These are phyloP conservation scores for Aspergillus carlsbadensis DNA, from an alignment of 495 filamentous ascomycete species.

Conservation along the genomic window DNA sequence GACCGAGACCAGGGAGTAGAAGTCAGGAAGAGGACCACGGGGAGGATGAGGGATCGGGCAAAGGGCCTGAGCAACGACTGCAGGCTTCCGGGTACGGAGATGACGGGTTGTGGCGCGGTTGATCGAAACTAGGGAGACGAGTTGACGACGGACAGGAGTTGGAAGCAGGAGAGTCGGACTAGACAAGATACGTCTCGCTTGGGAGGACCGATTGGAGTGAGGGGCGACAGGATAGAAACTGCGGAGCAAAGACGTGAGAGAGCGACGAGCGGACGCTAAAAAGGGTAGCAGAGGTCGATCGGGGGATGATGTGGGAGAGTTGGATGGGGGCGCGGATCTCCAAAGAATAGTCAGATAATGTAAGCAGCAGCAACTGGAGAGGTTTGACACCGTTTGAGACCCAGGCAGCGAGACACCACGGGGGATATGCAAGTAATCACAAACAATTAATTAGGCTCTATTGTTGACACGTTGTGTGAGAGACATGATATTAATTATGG, in stretches of 20 bases:
- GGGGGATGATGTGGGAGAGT: constrained; percentile 29
- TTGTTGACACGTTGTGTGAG: constrained; percentile 6
- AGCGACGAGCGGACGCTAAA: constrained; percentile 30
- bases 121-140: constrained; percentile 21
- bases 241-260: constrained; percentile 28
- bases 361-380: constrained; percentile 19
- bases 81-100: constrained; percentile 20
- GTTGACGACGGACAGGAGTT: constrained; percentile 13
- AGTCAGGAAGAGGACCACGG: constrained; percentile 9
- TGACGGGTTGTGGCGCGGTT: constrained; percentile 20
- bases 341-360: constrained; percentile 24
- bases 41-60: constrained; percentile 13
- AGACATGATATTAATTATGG: constrained; percentile 1
- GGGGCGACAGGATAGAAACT: constrained; percentile 26
- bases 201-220: constrained; percentile 14
- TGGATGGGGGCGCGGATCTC: constrained; percentile 25
- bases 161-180: constrained; percentile 8
- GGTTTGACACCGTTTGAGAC: constrained; percentile 15
- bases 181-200: constrained; percentile 11
- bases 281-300: constrained; percentile 27
- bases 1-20: constrained; percentile 18
- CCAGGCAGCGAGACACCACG: constrained; percentile 10
- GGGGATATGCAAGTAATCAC: constrained; percentile 17
- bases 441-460: constrained; percentile 10
- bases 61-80: constrained; percentile 22